These are phyloP conservation scores for Colletotrichum sp. DNA, from an alignment of 2,329 filamentous ascomycete species.

Conservation along the genomic window DNA sequence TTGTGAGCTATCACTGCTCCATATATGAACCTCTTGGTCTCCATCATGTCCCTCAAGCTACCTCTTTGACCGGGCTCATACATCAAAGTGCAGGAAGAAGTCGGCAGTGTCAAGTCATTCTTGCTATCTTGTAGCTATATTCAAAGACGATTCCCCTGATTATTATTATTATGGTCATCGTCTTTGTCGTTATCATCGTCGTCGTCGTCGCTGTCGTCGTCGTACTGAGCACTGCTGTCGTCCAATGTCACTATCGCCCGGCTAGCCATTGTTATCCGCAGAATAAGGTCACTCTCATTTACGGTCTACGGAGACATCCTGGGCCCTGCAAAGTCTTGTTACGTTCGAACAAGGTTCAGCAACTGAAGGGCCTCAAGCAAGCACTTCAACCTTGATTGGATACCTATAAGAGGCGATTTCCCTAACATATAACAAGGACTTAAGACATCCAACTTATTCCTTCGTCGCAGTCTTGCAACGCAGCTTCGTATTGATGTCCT, in stretches of 20 bases:
- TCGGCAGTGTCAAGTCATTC: neutral
- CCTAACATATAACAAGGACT: neutral
- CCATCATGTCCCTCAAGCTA: neutral
- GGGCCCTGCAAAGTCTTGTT: neutral
- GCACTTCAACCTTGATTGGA: neutral
- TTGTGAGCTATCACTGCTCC: neutral
- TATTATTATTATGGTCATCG: too few relatives aligned
- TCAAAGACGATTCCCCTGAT: too few relatives aligned
- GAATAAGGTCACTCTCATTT: neutral
- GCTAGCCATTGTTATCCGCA: too few relatives aligned
- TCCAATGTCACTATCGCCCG: too few relatives aligned
- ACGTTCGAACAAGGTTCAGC: neutral
- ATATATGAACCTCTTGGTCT: neutral
- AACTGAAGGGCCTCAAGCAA: neutral
- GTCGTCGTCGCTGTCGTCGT: too few relatives aligned
- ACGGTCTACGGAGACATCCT: neutral
- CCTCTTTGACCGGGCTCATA: neutral
- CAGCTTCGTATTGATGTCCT: neutral
- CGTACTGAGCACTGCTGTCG: too few relatives aligned
- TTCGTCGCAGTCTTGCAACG: neutral
- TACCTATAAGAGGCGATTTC: neutral
- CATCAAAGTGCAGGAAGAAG: neutral
- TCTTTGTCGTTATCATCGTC: too few relatives aligned
- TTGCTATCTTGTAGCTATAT: neutral
- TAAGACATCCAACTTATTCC: neutral